Evolutionary conservation across 2,329 filamentous ascomycete species (phyloP).

Genomic region (Cercospora zeae-maydis): DNA sequence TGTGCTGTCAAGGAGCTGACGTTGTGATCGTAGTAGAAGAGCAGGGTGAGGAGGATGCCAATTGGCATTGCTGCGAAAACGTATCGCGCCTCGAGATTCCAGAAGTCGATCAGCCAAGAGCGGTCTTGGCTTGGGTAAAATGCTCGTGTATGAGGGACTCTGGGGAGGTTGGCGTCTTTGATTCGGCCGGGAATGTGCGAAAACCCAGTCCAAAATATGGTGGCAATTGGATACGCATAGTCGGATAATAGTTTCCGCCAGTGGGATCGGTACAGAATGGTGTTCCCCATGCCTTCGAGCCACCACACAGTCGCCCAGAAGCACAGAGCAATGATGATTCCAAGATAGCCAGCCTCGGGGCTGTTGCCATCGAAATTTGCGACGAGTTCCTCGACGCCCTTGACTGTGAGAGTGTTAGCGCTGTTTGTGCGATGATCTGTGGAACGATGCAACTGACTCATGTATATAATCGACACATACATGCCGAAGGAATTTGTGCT

Average conservation of each 20-base stretch:
- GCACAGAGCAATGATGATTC: conserved; percentile 50
- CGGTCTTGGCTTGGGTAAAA: conserved; percentile 49
- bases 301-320: conserved; percentile 52
- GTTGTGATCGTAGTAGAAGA: conserved; percentile 58
- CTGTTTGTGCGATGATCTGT: not conserved
- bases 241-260: conserved; percentile 50
- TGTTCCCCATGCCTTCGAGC: conserved; percentile 49
- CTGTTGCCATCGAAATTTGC: conserved; percentile 47
- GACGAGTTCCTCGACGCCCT: conserved; percentile 55
- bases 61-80: conserved; percentile 54
- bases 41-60: conserved; percentile 51
- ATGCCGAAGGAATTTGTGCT: conserved; percentile 53
- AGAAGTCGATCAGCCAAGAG: conserved; percentile 52
- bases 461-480: conserved; percentile 57
- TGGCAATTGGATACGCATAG: conserved; percentile 53
- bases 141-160: conserved; percentile 44
- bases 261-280: conserved; percentile 45
- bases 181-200: conserved; percentile 51
- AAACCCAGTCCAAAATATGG: conserved; percentile 55
- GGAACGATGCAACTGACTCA: conserved; percentile 34
- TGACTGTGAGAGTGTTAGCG: conserved; percentile 41
- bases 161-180: conserved; percentile 41
- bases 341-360: conserved; percentile 46
- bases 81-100: conserved; percentile 51
- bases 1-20: conserved; percentile 56